Base-by-base conservation (phyloP, 176 grass and related monocot genomes). In the Saccharum officinarum region DNA sequence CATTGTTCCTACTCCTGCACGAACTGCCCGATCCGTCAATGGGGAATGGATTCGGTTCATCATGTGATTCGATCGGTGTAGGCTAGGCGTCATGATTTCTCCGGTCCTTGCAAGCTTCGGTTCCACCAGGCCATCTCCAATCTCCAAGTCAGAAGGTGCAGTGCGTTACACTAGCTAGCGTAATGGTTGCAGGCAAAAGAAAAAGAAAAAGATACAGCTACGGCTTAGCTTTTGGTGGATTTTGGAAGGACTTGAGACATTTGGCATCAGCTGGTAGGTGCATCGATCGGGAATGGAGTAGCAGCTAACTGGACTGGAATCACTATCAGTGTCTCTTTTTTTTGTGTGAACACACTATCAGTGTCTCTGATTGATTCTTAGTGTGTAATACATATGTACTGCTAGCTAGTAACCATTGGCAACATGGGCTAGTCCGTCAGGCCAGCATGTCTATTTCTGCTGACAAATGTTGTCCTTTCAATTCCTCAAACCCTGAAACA, bases 11-110 rank as follows among this genome's bases (percentile, higher is more conserved):
- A 5, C 9, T 82, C 33, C 67, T 70, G 38, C 54, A 78, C 6
- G 38, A 64, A 44, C 36, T 16, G 28, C 57, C 3, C 8, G 4
- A 12, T 15, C 25, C 16, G 20, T 70, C 17, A 61, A 36, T 26
- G 65, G 26, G 14, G n/a, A 11, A 10, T 62, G 71, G 52, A 12
- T 11, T 62, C 71, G 52, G 66, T 86, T 62, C 54, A 57, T 57
- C 49, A 16, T 45, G 17, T 22, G 40, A n/a, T 49, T 75, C 33
- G 33, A 34, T 3, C 59, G 28, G 61, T 30, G 22, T 61, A 38
- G 52, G 6, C 52, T 13, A 42, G 50, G 17, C 17, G 4, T 78
- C 34, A 85, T 70, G 64, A 85, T 85, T 69, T 85, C 47, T 25
- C 37, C 10, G 17, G 4, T 22, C 36, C 40, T 38, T 52, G 39